Base-by-base conservation (phyloP, 257 asterid species). In the Plantago major region DNA sequence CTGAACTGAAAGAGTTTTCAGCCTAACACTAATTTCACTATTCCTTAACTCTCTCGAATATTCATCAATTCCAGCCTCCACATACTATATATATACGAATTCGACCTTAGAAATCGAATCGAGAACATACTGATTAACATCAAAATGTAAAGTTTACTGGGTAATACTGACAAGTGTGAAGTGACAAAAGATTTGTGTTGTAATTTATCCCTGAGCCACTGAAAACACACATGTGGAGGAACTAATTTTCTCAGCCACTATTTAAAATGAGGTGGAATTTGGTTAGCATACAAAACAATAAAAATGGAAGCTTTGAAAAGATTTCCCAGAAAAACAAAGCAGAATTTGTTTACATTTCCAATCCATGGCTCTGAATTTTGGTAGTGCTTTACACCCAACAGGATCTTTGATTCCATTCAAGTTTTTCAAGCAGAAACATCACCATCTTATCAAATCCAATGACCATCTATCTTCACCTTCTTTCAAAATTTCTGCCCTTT, bases 361-460 rank as follows among this genome's bases (percentile, higher is more conserved):
- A 33, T 62, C 67, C 61, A 89, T 86, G 97, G 92, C 95, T 44
- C 77, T 82, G 49, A 79, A 76, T 74, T 67, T 81, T 58, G 81
- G 79, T 60, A 55, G 81, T 46, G 72, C 78, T 57, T 67, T 82
- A 33, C 79, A 64, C 54, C 74, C 81, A 58, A 81, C 81, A 58
- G 79, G 70, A 58, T 73, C 81, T 54, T 30, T 67, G 6, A 43
- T 55, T 53, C 66, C 84, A 11, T 42, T 75, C 46, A 55, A 62
- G 47, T 46, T 73, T 63, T 73, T 70, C 28, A 77, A 69, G 70
- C 78, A 70, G 7, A 85, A 71, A 64, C 58, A 33, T 33, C 40
- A 22, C 2, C 10, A 67, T 48, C 67, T 58, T 47, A 49, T 63
- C 9, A 82, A 69, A 65, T 58, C 64, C 47, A 62, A 58, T 50